phyloP scores from a whole-genome alignment of 164 flowering plant species.

The Litsea cubeba region DNA sequence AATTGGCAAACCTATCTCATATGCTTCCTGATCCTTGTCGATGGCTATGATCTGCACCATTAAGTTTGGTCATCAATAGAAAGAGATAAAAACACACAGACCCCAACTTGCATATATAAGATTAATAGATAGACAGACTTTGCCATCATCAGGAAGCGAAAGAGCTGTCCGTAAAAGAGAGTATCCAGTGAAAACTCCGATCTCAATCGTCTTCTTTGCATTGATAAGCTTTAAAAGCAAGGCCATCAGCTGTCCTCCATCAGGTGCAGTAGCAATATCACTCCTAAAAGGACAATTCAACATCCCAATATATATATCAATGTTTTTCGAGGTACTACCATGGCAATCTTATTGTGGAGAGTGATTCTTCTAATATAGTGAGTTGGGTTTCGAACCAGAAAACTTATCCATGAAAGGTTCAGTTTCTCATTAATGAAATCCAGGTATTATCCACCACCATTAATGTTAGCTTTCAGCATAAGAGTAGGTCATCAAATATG shows the following conservation, averaged over 20 bases:
- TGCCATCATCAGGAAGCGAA: constrained; percentile 50
- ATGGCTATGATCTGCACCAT: constrained; percentile 34
- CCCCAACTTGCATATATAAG: too few relatives aligned
- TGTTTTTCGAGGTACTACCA: too few relatives aligned
- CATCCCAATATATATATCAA: too few relatives aligned
- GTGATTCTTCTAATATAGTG: too few relatives aligned
- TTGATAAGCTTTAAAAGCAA: constrained; percentile 39
- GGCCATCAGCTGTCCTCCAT: constrained; percentile 45
- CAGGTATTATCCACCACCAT: too few relatives aligned
- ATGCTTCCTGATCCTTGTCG: constrained; percentile 26
- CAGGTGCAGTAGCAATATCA: constrained; percentile 39
- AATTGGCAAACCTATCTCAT: constrained; percentile 25
- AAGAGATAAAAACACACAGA: not conserved
- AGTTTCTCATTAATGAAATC: too few relatives aligned
- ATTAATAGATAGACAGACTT: constrained; percentile 19
- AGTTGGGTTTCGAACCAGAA: too few relatives aligned
- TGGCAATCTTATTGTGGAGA: too few relatives aligned
- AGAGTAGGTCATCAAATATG: too few relatives aligned
- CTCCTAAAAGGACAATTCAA: constrained; percentile 16
- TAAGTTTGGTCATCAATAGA: not conserved
- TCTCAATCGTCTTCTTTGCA: constrained; percentile 53
- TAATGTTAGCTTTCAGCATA: too few relatives aligned
- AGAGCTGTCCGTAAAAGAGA: constrained; percentile 68
- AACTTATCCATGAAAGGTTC: too few relatives aligned
- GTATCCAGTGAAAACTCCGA: constrained; percentile 72